Conservation (phyloP, 345 rosid species). For the Brassica nigra region DNA sequence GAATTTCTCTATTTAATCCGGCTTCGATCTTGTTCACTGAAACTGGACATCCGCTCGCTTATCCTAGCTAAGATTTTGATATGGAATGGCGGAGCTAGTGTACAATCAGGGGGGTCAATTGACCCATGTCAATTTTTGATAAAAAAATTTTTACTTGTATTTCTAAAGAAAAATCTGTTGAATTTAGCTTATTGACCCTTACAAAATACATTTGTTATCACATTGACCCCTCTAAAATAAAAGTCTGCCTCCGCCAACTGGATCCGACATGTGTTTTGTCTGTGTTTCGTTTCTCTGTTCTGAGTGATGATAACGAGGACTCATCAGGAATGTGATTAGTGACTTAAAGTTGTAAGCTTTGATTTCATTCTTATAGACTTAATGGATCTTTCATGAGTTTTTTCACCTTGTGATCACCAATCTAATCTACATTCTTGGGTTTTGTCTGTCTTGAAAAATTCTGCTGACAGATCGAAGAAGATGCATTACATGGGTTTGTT, state of each 20-base stretch:
- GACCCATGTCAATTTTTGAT: too few relatives aligned
- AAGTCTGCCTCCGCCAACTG: neutral
- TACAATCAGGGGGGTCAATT: too few relatives aligned
- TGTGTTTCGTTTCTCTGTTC: conserved; percentile 8
- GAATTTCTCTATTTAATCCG: neutral
- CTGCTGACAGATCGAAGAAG: conserved; percentile 3
- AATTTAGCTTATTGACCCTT: too few relatives aligned
- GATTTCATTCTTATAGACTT: conserved; percentile 16
- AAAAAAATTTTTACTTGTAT: too few relatives aligned
- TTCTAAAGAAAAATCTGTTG: too few relatives aligned
- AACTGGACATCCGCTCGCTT: neutral
- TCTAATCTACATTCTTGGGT: conserved; percentile 1
- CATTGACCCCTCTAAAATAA: too few relatives aligned
- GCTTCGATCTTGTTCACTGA: neutral
- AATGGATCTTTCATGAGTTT: conserved; percentile 10
- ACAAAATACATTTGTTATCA: too few relatives aligned
- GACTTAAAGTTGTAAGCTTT: conserved; percentile 14
- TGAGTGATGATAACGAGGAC: conserved; percentile 12
- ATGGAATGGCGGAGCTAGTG: neutral
- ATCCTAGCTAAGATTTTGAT: conserved; percentile 19
- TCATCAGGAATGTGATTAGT: conserved; percentile 6
- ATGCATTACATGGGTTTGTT: conserved; percentile 44
- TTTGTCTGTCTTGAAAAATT: neutral
- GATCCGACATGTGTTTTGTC: neutral
- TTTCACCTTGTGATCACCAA: conserved; percentile 14